Percentiles rank a stretch among this genome's conserved stretches.
phyloP scores from a whole-genome alignment of 768 basidiomycete genomes.

The Paxillus involutus region DNA sequence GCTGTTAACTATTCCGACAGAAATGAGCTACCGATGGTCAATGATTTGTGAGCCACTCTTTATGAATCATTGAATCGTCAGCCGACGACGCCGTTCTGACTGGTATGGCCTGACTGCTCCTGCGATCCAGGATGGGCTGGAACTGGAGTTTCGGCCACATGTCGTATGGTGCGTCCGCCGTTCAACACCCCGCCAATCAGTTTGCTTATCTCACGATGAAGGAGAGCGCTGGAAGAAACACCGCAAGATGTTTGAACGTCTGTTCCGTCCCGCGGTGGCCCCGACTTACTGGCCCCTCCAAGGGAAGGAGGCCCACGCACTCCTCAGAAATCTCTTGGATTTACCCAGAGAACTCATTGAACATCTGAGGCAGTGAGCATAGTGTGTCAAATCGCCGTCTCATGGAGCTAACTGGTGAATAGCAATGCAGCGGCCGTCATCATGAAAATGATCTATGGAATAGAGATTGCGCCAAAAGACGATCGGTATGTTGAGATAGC shows the following conservation, averaged over 20 bases:
- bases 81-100: too few relatives aligned
- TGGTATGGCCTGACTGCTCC: neutral
- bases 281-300: constrained; percentile 46
- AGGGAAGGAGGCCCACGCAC: constrained; percentile 41
- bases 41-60: constrained; percentile 40
- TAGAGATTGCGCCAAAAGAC: constrained; percentile 39
- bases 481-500: constrained; percentile 53
- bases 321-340: constrained; percentile 45
- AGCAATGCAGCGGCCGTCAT: constrained; percentile 53
- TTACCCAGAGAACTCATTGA: constrained; percentile 44
- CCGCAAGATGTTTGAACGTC: constrained; percentile 51
- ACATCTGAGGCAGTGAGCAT: constrained; percentile 49
- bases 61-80: neutral
- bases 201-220: constrained; percentile 14
- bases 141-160: constrained; percentile 58
- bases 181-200: neutral
- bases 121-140: constrained; percentile 41
- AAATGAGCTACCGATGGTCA: constrained; percentile 46
- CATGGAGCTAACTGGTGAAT: neutral
- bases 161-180: constrained; percentile 41
- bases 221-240: constrained; percentile 53
- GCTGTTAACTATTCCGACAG: constrained; percentile 58
- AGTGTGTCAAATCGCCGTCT: neutral
- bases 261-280: constrained; percentile 46
- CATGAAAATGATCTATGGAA: constrained; percentile 55